Percentiles rank a stretch among this genome's conserved stretches.
phyloP scores from a whole-genome alignment of 805 yeast genomes.

The Kurtzmaniella cleridarum region DNA sequence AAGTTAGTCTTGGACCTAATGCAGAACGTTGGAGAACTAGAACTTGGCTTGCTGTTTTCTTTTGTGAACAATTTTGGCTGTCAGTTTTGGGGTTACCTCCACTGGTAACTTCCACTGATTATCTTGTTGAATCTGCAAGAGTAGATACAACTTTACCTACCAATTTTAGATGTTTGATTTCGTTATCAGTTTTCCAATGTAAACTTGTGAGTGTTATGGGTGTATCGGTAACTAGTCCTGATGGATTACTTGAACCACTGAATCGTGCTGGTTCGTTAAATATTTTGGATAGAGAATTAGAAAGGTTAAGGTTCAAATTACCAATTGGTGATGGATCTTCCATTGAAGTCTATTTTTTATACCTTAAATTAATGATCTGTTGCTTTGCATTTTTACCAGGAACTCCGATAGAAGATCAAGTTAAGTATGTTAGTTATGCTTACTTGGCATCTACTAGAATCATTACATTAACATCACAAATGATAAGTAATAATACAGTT shows the following conservation, averaged over 20 bases:
- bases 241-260: constrained; percentile 80
- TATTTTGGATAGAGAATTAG: constrained; percentile 74
- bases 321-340: constrained; percentile 59
- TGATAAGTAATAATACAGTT: constrained; percentile 50
- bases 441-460: constrained; percentile 77
- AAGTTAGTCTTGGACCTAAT: constrained; percentile 74
- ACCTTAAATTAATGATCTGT: constrained; percentile 76
- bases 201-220: constrained; percentile 85
- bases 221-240: constrained; percentile 75
- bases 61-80: constrained; percentile 88
- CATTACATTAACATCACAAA: constrained; percentile 68
- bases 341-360: constrained; percentile 72
- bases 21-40: constrained; percentile 94
- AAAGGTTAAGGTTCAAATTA: constrained; percentile 60
- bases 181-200: constrained; percentile 76
- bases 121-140: constrained; percentile 72
- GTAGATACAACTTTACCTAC: constrained; percentile 61
- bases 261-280: constrained; percentile 76
- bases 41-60: constrained; percentile 85
- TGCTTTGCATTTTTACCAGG: constrained; percentile 90
- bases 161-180: constrained; percentile 64
- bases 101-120: constrained; percentile 72
- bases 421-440: constrained; percentile 75
- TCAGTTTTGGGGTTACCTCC: constrained; percentile 86
- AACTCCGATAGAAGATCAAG: constrained; percentile 81